Conservation (phyloP, 2,329 filamentous ascomycete species). For the Knufia petricola region DNA sequence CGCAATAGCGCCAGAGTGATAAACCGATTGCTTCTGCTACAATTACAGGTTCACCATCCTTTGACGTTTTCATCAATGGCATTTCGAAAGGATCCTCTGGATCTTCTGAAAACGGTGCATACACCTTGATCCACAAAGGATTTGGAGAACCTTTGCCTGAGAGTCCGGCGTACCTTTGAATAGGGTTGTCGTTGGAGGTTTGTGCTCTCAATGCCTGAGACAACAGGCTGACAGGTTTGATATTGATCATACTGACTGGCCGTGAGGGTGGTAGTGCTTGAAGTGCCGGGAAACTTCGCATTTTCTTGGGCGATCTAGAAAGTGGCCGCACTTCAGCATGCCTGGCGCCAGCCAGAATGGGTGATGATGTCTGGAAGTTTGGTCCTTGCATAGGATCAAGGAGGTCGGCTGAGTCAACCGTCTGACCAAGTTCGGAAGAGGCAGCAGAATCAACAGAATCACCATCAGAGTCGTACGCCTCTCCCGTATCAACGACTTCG, state of each 20-base stretch:
- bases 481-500: conserved; percentile 27
- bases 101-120: conserved; percentile 49
- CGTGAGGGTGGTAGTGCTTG: conserved; percentile 51
- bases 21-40: conserved; percentile 56
- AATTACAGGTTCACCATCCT: conserved; percentile 44
- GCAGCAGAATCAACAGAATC: conserved; percentile 41
- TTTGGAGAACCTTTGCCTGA: conserved; percentile 52
- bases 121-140: conserved; percentile 55
- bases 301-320: conserved; percentile 44
- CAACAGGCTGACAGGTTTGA: conserved; percentile 48
- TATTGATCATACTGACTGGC: conserved; percentile 49
- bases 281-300: conserved; percentile 36
- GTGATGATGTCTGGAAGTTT: conserved; percentile 37
- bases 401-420: conserved; percentile 48
- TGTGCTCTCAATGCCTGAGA: conserved; percentile 49
- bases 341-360: conserved; percentile 35
- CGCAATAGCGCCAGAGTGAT: conserved; percentile 51
- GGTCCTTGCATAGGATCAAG: conserved; percentile 42
- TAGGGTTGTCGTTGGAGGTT: conserved; percentile 48
- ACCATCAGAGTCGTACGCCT: conserved; percentile 39
- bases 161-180: conserved; percentile 51
- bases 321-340: conserved; percentile 24
- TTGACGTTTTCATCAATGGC: conserved; percentile 46
- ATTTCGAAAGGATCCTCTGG: conserved; percentile 50
- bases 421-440: conserved; percentile 46